Base-by-base conservation (phyloP, 345 rosid genomes). In the Jatropha curcas region DNA sequence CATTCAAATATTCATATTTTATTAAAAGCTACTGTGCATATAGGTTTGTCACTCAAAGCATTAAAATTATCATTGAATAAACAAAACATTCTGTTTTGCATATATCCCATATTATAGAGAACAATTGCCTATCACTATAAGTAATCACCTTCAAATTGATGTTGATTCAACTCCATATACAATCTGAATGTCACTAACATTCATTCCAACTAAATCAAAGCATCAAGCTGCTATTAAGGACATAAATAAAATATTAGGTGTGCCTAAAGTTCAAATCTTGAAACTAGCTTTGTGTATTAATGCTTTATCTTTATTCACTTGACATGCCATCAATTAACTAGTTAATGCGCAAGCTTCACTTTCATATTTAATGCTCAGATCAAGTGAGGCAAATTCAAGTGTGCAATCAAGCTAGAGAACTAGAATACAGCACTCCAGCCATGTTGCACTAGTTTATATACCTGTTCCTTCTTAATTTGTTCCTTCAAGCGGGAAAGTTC, bases 401-500 rank as follows among this genome's bases (percentile, higher is more conserved):
- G 30, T 30, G 52, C 33, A 51, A 24, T n/a, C 50, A 13, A 59
- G 22, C 46, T 72, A 61, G 53, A 62, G 48, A 34, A 50, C 37
- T 57, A 55, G 10, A 25, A 55, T 31, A 50, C 31, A n/a, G 14
- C 37, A 56, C 28, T 9, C 31, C 17, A 20, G 19, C 65, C 73
- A 67, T 48, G 76, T 65, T 25, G 48, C 60, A 31, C 65, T 55
- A 66, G 55, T 57, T 65, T 35, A 56, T 60, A 25, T 78, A 92
- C 98, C 92, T 89, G 86, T 86, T 92, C 98, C 86, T 86, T 90
- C 81, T 90, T 88, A 82, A 90, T 88, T 75, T 82, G 93, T 70
- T 94, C 91, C 82, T 90, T 90, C 86, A 94, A 80, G 70, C 1
- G 82, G 60, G 89, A 85, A 74, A 94, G 68, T 80, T 94, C 95